Evolutionary conservation across 2,329 filamentous ascomycete genomes (phyloP).

Genomic region (Diaporthe caulivora): DNA sequence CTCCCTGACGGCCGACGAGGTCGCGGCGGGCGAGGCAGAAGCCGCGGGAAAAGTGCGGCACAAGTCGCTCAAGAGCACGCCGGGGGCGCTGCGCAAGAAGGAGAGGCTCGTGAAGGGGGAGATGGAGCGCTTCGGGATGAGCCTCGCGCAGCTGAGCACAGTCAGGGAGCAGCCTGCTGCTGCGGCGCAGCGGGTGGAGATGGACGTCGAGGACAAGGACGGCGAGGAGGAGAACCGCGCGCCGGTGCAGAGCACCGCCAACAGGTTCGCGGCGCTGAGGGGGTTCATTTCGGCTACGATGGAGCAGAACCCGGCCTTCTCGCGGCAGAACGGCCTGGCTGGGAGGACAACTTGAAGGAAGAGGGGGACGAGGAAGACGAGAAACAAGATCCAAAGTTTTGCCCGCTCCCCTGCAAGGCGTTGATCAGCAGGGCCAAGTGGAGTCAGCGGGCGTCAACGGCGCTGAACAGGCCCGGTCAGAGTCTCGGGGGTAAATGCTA

Average conservation of each 20-base stretch:
- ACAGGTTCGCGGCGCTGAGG: conserved; percentile 84
- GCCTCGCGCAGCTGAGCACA: conserved; percentile 79
- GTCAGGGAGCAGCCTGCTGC: conserved; percentile 45
- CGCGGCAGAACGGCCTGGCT: conserved; percentile 40
- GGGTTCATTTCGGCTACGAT: conserved; percentile 88
- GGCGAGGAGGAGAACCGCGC: conserved; percentile 40
- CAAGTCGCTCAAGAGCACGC: conserved; percentile 79
- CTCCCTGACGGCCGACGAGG: conserved; percentile 63
- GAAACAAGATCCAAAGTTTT: too few relatives aligned
- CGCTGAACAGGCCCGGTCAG: too few relatives aligned
- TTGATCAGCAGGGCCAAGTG: too few relatives aligned
- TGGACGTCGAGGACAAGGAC: conserved; percentile 39
- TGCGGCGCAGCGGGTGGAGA: conserved; percentile 40
- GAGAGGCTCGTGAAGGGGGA: conserved; percentile 84
- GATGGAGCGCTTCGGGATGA: conserved; percentile 85
- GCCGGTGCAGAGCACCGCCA: conserved; percentile 54
- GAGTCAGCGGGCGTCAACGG: too few relatives aligned
- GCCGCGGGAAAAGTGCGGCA: conserved; percentile 71
- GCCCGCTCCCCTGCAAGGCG: too few relatives aligned
- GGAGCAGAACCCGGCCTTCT: conserved; percentile 87
- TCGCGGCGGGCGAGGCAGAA: conserved; percentile 54
- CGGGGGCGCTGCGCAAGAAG: conserved; percentile 86
- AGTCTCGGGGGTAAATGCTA: too few relatives aligned
- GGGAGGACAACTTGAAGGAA: conserved; percentile 9
- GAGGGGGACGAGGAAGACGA: too few relatives aligned